phyloP scores from a whole-genome alignment of 495 filamentous ascomycete species.

The Aspergillus ostianus region DNA sequence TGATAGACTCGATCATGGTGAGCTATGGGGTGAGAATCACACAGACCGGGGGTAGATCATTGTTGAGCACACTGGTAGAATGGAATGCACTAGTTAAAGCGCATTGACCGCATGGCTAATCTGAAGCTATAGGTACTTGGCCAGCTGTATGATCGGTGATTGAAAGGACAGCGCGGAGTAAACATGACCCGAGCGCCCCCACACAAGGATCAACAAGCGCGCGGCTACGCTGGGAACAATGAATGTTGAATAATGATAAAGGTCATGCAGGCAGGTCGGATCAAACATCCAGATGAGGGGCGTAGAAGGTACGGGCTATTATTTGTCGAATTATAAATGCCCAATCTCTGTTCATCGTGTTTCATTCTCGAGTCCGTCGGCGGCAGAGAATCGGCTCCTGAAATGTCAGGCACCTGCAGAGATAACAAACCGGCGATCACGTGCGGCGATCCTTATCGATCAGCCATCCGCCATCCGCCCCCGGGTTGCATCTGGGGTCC shows the following conservation, averaged over 20 bases:
- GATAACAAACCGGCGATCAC: constrained; percentile 11
- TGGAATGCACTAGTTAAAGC: not conserved
- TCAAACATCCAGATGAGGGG: not conserved
- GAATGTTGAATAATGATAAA: not conserved
- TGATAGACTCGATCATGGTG: constrained; percentile 42
- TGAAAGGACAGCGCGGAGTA: constrained; percentile 4
- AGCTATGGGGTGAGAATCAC: not conserved
- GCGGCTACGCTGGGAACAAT: constrained; percentile 5
- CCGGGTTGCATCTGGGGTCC: constrained; percentile 7
- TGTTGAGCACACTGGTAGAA: not conserved
- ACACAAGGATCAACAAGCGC: constrained; percentile 3
- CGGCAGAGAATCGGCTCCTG: too few relatives aligned
- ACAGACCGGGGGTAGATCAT: not conserved
- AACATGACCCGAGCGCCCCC: constrained; percentile 15
- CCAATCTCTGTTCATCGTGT: too few relatives aligned
- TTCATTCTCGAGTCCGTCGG: too few relatives aligned
- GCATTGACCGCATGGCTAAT: not conserved
- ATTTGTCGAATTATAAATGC: too few relatives aligned
- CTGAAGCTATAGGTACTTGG: not conserved
- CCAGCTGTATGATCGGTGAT: not conserved
- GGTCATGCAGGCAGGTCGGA: constrained; percentile 2
- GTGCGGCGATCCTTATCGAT: constrained; percentile 17
- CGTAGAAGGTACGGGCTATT: not conserved
- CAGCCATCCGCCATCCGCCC: not conserved
- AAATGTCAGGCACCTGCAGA: not conserved